Conservation (phyloP, 371 early-diverging fungal genomes). For the Lichtheimia ornata region DNA sequence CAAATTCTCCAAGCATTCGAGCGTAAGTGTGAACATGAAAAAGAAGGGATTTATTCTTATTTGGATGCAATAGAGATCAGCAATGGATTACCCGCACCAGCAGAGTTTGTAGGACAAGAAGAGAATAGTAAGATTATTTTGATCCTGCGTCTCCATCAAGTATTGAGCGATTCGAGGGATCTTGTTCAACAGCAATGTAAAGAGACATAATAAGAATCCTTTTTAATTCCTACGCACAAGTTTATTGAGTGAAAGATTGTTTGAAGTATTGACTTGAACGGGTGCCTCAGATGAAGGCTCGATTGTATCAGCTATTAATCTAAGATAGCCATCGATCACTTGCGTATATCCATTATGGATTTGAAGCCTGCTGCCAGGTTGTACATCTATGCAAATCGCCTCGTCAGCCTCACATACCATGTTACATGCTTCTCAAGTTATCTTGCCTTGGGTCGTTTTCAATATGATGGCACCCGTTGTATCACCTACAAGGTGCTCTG, state of each 20-base stretch:
- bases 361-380: slow-evolving; percentile 2
- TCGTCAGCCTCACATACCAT: neutral
- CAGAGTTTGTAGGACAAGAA: slow-evolving; percentile 45
- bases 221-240: slow-evolving; percentile 11
- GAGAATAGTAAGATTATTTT: slow-evolving; percentile 42
- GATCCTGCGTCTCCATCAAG: slow-evolving; percentile 41
- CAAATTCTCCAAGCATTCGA: slow-evolving; percentile 36
- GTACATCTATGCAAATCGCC: slow-evolving; percentile 2
- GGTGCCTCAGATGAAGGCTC: neutral
- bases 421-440: neutral
- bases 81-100: slow-evolving; percentile 38
- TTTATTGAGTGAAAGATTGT: slow-evolving; percentile 22
- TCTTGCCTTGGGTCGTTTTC: slow-evolving; percentile 22
- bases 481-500: slow-evolving; percentile 32
- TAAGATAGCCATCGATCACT: slow-evolving; percentile 23
- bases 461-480: slow-evolving; percentile 26
- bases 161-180: slow-evolving; percentile 32
- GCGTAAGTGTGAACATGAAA: slow-evolving; percentile 25
- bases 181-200: slow-evolving; percentile 29
- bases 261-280: slow-evolving; percentile 5
- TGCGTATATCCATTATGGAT: slow-evolving; percentile 24
- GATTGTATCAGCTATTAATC: slow-evolving; percentile 14
- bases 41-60: neutral
- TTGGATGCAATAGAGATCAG: slow-evolving; percentile 28
- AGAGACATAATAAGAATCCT: too few species aligned